Conservation (phyloP, 1,284 basidiomycete species). For the Trichosporon coremiiforme region DNA sequence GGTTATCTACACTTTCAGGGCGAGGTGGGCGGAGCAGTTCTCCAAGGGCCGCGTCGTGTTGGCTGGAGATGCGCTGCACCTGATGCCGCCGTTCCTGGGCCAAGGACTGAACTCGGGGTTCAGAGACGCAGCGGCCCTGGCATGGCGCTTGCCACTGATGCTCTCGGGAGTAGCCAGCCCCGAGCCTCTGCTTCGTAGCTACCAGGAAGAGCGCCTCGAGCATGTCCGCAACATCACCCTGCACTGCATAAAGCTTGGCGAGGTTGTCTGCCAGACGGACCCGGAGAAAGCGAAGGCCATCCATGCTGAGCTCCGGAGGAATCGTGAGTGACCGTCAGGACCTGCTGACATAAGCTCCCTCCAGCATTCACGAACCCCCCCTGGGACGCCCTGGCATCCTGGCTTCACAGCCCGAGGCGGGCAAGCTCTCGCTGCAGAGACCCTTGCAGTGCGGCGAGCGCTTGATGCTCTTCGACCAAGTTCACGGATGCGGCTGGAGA, state of each 20-base stretch:
- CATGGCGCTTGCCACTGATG: slow-evolving; percentile 32
- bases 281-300: slow-evolving; percentile 24
- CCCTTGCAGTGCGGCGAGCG: not conserved
- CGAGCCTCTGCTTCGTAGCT: slow-evolving; percentile 25
- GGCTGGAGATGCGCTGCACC: slow-evolving; percentile 32
- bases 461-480: slow-evolving; percentile 20
- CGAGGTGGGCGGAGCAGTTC: slow-evolving; percentile 34
- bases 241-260: slow-evolving; percentile 30
- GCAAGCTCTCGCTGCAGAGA: slow-evolving; percentile 22
- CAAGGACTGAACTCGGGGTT: slow-evolving; percentile 38
- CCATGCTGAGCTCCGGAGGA: slow-evolving; percentile 19
- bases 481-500: slow-evolving; percentile 27
- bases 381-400: slow-evolving; percentile 27
- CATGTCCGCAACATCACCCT: slow-evolving; percentile 28
- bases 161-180: slow-evolving; percentile 23
- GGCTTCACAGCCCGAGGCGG: slow-evolving; percentile 24
- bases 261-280: slow-evolving; percentile 35
- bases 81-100: slow-evolving; percentile 38
- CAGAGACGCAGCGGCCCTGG: slow-evolving; percentile 33
- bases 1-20: slow-evolving; percentile 35
- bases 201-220: slow-evolving; percentile 29
- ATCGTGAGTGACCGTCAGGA: not conserved
- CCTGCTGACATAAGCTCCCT: slow-evolving; percentile 6
- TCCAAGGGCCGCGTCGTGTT: slow-evolving; percentile 29
- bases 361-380: slow-evolving; percentile 21